A percentile compares a stretch with the other conserved stretches of the same genome.
These are phyloP conservation scores for Hymenoscyphus fructigenus DNA, from an alignment of 2,329 filamentous ascomycete species.

Conservation along the genomic window DNA sequence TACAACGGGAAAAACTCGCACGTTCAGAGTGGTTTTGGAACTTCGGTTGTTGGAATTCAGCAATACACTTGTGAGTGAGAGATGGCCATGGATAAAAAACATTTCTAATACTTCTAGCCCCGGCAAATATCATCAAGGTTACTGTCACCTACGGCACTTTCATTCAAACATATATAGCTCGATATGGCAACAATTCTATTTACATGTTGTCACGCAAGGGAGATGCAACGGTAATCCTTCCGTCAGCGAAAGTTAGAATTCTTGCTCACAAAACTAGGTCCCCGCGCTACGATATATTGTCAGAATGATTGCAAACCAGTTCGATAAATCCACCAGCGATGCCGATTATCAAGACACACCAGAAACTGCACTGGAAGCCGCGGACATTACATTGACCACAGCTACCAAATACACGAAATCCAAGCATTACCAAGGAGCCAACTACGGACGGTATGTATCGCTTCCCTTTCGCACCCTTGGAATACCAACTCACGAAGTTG, in stretches of 20 bases:
- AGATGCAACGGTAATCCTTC: constrained; percentile 9
- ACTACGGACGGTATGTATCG: constrained; percentile 9
- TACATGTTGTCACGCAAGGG: constrained; percentile 45
- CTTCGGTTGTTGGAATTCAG: background rate
- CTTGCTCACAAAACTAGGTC: constrained; percentile 1
- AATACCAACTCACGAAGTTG: background rate
- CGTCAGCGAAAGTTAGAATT: background rate
- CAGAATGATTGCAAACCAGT: constrained; percentile 11
- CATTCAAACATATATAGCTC: constrained; percentile 39
- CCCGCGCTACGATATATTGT: constrained; percentile 20
- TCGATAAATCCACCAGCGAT: constrained; percentile 12
- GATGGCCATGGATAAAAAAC: too few relatives aligned
- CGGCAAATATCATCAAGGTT: constrained; percentile 38
- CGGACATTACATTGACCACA: constrained; percentile 11
- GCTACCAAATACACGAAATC: constrained; percentile 17
- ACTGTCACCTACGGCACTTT: constrained; percentile 38
- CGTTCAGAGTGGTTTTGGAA: background rate
- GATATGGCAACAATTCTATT: constrained; percentile 41
- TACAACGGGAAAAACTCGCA: background rate
- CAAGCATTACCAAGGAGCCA: constrained; percentile 19
- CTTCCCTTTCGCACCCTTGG: background rate
- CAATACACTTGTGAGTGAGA: background rate
- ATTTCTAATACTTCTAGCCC: constrained; percentile 8
- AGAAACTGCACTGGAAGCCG: constrained; percentile 7
- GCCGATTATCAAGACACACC: constrained; percentile 17